Conservation (phyloP, 768 basidiomycete species). For the Boletus sp. region DNA sequence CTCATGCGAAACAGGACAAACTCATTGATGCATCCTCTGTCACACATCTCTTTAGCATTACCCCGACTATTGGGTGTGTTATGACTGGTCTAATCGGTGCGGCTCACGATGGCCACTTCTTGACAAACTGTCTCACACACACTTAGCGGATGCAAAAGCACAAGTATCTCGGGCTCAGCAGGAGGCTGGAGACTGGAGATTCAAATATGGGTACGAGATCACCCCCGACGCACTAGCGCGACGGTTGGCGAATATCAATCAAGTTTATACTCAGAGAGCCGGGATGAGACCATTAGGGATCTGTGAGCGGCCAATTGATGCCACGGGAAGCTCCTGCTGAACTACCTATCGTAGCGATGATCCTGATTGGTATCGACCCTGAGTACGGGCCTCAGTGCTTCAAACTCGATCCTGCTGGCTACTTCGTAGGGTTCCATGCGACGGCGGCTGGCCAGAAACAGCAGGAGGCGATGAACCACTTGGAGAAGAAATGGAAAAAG, state of each 20-base stretch:
- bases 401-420: conserved; percentile 98
- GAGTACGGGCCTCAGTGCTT: conserved; percentile 95
- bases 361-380: conserved; percentile 88
- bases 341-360: conserved; percentile 66
- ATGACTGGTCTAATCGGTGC: conserved; percentile 96
- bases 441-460: conserved; percentile 96
- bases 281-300: conserved; percentile 97
- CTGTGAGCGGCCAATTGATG: conserved; percentile 49
- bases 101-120: conserved; percentile 15
- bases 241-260: conserved; percentile 95
- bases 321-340: not conserved
- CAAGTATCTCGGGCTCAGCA: conserved; percentile 83
- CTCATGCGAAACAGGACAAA: conserved; percentile 69
- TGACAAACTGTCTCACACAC: conserved; percentile 1
- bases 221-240: conserved; percentile 95
- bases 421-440: conserved; percentile 98
- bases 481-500: conserved; percentile 99
- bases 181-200: conserved; percentile 91
- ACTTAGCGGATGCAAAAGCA: conserved; percentile 83
- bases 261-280: conserved; percentile 97
- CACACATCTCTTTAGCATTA: conserved; percentile 95
- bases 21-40: conserved; percentile 92
- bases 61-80: conserved; percentile 94
- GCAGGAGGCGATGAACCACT: conserved; percentile 96
- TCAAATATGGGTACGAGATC: conserved; percentile 98